A percentile compares a stretch with the other conserved stretches of the same genome.
These are phyloP conservation scores for Malassezia pachydermatis DNA, from an alignment of 1,284 basidiomycete species.

Conservation along the genomic window DNA sequence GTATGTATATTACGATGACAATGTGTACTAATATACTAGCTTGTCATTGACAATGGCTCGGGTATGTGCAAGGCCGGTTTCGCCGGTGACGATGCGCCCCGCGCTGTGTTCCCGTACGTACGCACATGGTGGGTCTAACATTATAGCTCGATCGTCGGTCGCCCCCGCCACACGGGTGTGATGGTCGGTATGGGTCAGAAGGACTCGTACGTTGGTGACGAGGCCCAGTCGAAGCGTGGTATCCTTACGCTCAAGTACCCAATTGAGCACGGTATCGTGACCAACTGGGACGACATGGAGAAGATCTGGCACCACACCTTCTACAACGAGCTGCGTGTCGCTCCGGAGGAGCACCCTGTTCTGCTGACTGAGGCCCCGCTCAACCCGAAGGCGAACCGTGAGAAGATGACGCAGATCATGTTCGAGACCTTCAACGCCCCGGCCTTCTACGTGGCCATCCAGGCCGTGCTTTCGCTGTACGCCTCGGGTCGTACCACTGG, in stretches of 20 bases:
- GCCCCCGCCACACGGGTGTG: slow-evolving; percentile 81
- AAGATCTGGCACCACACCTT: slow-evolving; percentile 49
- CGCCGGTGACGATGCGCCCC: slow-evolving; percentile 65
- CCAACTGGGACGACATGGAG: slow-evolving; percentile 64
- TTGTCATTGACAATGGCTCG: slow-evolving; percentile 49
- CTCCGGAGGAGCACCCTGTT: slow-evolving; percentile 77
- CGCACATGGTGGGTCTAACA: too few species aligned
- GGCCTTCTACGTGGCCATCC: slow-evolving; percentile 85
- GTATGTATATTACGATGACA: slow-evolving; percentile 21
- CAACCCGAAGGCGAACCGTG: slow-evolving; percentile 86
- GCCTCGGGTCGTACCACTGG: slow-evolving; percentile 83
- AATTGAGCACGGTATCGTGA: slow-evolving; percentile 62
- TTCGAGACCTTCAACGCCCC: slow-evolving; percentile 93
- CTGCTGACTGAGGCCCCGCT: slow-evolving; percentile 87
- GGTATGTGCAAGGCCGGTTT: slow-evolving; percentile 53
- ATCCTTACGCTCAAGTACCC: slow-evolving; percentile 71
- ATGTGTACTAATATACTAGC: slow-evolving; percentile 19
- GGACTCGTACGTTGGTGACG: slow-evolving; percentile 55
- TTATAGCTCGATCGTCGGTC: slow-evolving; percentile 72
- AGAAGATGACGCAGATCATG: slow-evolving; percentile 97
- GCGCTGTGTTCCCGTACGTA: slow-evolving; percentile 61
- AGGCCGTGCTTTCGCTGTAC: slow-evolving; percentile 83
- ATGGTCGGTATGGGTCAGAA: slow-evolving; percentile 59
- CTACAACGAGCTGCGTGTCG: slow-evolving; percentile 53
- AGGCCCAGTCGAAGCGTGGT: slow-evolving; percentile 90